These are phyloP conservation scores for Saitozyma podzolica DNA, from an alignment of 768 basidiomycete genomes.

Conservation along the genomic window DNA sequence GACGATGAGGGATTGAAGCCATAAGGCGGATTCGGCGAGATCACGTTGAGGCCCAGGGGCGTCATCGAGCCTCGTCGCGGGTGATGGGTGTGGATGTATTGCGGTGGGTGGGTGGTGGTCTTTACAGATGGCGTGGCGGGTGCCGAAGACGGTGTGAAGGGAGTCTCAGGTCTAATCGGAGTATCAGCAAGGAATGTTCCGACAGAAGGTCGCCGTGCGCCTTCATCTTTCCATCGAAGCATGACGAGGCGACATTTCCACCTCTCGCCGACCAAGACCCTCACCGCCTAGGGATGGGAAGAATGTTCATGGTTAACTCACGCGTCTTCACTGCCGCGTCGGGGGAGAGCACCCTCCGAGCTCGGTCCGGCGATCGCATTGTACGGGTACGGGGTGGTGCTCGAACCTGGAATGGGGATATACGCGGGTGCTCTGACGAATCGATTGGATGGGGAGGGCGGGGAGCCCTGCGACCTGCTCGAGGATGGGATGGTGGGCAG, in stretches of 20 bases:
- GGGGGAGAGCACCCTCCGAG: constrained; percentile 30
- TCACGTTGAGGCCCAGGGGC: constrained; percentile 48
- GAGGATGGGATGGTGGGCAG: constrained; percentile 1
- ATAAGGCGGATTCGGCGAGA: constrained; percentile 43
- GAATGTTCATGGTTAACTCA: not conserved
- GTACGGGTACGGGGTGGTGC: not conserved
- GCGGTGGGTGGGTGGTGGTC: constrained; percentile 42
- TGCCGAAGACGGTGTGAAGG: constrained; percentile 40
- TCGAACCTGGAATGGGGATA: not conserved
- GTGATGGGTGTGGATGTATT: constrained; percentile 52
- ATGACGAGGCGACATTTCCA: not conserved
- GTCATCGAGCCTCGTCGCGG: constrained; percentile 49
- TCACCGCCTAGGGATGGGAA: not conserved
- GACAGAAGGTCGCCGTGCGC: too few species aligned
- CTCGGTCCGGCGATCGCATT: constrained; percentile 36
- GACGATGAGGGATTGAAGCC: constrained; percentile 10
- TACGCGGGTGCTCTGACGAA: not conserved
- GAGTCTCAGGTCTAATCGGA: constrained; percentile 1
- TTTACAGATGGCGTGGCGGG: constrained; percentile 40
- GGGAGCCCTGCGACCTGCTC: not conserved
- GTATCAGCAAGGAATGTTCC: not conserved
- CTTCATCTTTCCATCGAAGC: too few species aligned
- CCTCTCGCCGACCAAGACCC: not conserved
- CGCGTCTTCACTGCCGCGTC: constrained; percentile 11
- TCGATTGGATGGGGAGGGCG: not conserved